A percentile compares a stretch with the other conserved stretches of the same genome.
Conservation (phyloP, 1,139 yeast species). For the Suhomyces bolitotheri region DNA sequence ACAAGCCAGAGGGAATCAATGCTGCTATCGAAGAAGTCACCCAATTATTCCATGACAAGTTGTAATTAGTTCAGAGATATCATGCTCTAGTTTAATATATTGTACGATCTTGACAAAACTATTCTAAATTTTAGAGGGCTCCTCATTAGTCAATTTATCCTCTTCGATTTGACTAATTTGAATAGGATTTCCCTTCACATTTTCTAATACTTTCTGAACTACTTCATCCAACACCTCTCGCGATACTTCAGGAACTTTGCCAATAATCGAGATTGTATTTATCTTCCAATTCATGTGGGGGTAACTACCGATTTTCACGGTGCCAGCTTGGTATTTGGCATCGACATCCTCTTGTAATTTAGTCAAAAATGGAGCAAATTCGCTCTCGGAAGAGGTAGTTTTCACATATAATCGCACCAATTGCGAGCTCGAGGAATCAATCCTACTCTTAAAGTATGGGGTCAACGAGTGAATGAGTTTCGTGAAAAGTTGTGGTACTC, state of each 20-base stretch:
- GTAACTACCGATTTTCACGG: slow-evolving; percentile 75
- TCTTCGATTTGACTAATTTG: slow-evolving; percentile 60
- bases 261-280: slow-evolving; percentile 73
- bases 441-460: slow-evolving; percentile 26
- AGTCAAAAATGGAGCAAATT: slow-evolving; percentile 64
- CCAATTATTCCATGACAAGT: slow-evolving; percentile 58
- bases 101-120: neutral
- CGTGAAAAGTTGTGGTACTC: slow-evolving; percentile 74
- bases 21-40: slow-evolving; percentile 73
- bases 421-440: slow-evolving; percentile 25
- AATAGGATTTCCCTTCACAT: slow-evolving; percentile 49
- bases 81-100: slow-evolving; percentile 5
- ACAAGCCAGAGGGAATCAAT: slow-evolving; percentile 65
- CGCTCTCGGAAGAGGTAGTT: slow-evolving; percentile 62
- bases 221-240: slow-evolving; percentile 38
- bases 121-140: slow-evolving; percentile 7
- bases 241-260: slow-evolving; percentile 34
- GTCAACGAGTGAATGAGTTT: slow-evolving; percentile 42
- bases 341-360: slow-evolving; percentile 51
- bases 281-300: slow-evolving; percentile 69
- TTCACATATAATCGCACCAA: slow-evolving; percentile 57
- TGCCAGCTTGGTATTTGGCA: slow-evolving; percentile 30
- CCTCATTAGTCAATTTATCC: slow-evolving; percentile 24
- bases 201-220: slow-evolving; percentile 46
- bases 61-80: slow-evolving; percentile 19